Base-by-base conservation (phyloP, 805 yeast genomes). In the Kluyveromyces nonfermentans region DNA sequence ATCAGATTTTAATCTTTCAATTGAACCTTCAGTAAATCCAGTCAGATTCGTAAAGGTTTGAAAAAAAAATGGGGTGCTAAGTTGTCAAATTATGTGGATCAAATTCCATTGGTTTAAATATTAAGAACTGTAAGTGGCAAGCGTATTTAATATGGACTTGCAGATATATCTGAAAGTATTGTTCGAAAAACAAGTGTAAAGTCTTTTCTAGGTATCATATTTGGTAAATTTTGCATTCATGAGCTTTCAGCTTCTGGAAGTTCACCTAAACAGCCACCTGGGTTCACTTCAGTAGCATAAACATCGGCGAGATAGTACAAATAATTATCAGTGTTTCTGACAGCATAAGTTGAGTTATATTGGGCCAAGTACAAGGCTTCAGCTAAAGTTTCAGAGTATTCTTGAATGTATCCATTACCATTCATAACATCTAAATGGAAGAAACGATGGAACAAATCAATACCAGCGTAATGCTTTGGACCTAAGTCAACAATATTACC, bases 391-490 rank as follows among this genome's bases (percentile, higher is more conserved):
- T 68, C 72, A 36, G 61, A 62, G 45, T 57, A 68, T 42, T 69
- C 71, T 21, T 57, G 69, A 40, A 66, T 55, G 20, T 53, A 52
- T 17, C 37, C 47, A 9, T 58, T 62, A 45, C 60, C 55, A 17
- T 60, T 66, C 46, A 67, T 38, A 3, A 31, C 52, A 16, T 59
- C 57, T 16, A 67, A 52, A 48, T 68, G 72, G 57, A 66, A 62
- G 43, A 64, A 49, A 50, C 72, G 63, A 46, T 67, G 73, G 30
- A 68, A 46, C 19, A 68, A 45, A 49, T 68, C 72, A 30, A 50
- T 44, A 37, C 68, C 62, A 9, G 65, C 63, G 60, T 66, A 67
- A 37, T 52, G 59, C 21, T 53, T 50, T 25, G 65, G 54, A 5
- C 54, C 55, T 2, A 54, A 51, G 10, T 55, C 50, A 7, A 52